These are phyloP conservation scores for Syzygium aromaticum DNA, from an alignment of 345 rosid genomes.

Conservation along the genomic window DNA sequence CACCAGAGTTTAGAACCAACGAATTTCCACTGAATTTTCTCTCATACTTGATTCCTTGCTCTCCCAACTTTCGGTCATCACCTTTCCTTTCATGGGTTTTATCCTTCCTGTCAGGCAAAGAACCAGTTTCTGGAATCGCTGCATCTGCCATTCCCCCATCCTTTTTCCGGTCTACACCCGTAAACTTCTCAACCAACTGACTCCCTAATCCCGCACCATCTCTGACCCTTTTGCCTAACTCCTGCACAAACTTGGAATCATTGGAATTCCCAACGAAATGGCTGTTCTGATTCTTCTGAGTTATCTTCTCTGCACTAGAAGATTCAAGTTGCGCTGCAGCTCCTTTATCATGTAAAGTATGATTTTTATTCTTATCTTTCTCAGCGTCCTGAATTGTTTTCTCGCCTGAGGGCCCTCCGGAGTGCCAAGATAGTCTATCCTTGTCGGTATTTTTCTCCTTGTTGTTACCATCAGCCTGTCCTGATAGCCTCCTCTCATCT, in stretches of 20 bases:
- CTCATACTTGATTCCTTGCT: constrained; percentile 15
- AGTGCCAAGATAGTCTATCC: constrained; percentile 17
- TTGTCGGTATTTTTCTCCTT: constrained; percentile 21
- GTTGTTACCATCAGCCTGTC: constrained; percentile 7
- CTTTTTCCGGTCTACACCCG: constrained; percentile 13
- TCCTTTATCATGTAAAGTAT: constrained; percentile 21
- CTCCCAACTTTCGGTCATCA: constrained; percentile 19
- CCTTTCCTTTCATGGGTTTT: constrained; percentile 20
- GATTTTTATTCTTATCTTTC: constrained; percentile 17
- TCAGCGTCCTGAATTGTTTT: constrained; percentile 13
- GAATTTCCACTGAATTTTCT: constrained; percentile 15
- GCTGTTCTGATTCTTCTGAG: constrained; percentile 19
- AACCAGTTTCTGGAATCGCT: constrained; percentile 8
- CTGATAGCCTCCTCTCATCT: constrained; percentile 6
- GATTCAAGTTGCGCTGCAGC: constrained; percentile 10
- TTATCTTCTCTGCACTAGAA: constrained; percentile 17
- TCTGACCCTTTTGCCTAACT: constrained; percentile 26
- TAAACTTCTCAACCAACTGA: constrained; percentile 19
- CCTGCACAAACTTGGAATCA: constrained; percentile 27
- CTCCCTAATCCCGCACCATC: constrained; percentile 21
- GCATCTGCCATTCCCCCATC: constrained; percentile 21
- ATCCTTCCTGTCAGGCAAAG: constrained; percentile 21
- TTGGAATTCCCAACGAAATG: constrained; percentile 6
- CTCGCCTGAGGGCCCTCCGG: constrained; percentile 16
- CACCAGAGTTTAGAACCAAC: constrained; percentile 12